phyloP scores from a whole-genome alignment of 495 filamentous ascomycete species.

The Aspergillus egyptiacus region DNA sequence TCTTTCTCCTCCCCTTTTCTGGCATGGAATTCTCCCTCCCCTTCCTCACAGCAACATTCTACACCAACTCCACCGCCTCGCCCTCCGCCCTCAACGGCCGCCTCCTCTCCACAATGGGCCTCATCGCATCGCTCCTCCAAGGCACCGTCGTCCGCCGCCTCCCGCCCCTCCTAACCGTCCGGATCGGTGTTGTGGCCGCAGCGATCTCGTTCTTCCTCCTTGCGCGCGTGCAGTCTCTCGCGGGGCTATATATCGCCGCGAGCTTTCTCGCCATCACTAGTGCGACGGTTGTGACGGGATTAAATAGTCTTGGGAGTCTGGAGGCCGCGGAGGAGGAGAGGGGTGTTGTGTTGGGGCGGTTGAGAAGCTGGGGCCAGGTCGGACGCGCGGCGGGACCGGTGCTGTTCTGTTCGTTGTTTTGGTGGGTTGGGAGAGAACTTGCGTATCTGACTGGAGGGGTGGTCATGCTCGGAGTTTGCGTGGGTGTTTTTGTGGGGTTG shows the following conservation, averaged over 20 bases:
- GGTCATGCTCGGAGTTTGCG: slow-evolving; percentile 69
- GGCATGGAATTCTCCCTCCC: slow-evolving; percentile 92
- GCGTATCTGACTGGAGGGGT: slow-evolving; percentile 76
- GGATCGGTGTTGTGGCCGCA: slow-evolving; percentile 71
- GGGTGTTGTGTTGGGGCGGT: slow-evolving; percentile 76
- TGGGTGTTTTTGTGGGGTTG: slow-evolving; percentile 64
- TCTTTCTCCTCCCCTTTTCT: slow-evolving; percentile 93
- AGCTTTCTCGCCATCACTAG: slow-evolving; percentile 79
- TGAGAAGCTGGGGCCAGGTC: slow-evolving; percentile 81
- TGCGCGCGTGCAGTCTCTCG: slow-evolving; percentile 55
- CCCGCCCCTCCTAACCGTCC: slow-evolving; percentile 70
- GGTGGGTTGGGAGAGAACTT: slow-evolving; percentile 89
- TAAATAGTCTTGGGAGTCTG: slow-evolving; percentile 87
- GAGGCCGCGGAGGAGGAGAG: slow-evolving; percentile 76
- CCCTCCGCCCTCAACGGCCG: slow-evolving; percentile 71
- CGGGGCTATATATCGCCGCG: slow-evolving; percentile 71
- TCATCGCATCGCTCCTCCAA: slow-evolving; percentile 87
- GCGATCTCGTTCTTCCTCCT: slow-evolving; percentile 75
- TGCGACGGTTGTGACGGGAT: slow-evolving; percentile 87
- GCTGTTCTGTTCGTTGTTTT: slow-evolving; percentile 93
- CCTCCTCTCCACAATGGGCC: slow-evolving; percentile 87
- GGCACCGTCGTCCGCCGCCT: slow-evolving; percentile 76
- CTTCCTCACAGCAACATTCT: slow-evolving; percentile 94
- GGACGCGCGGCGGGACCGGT: slow-evolving; percentile 82
- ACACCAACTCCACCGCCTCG: slow-evolving; percentile 46